A percentile compares a stretch with the other conserved stretches of the same genome.
phyloP scores from a whole-genome alignment of 176 grass and related monocot species.

The Musa acuminata region DNA sequence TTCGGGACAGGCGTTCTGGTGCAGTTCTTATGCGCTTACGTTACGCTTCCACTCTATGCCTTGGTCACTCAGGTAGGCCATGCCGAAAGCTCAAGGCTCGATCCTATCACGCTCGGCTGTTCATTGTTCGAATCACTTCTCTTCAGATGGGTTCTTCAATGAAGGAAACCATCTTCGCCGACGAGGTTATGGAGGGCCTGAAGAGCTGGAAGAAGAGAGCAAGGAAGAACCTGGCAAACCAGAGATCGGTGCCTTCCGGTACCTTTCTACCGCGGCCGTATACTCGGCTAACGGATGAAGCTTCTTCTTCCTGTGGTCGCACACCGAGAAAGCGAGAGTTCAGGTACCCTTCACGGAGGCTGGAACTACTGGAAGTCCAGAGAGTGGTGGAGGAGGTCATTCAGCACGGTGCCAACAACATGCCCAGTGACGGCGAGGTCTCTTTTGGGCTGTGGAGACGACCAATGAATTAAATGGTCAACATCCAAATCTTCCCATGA shows the following conservation, averaged over 20 bases:
- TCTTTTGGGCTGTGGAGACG: constrained; percentile 5
- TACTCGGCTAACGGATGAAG: neutral
- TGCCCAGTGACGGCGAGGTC: neutral
- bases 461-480: neutral
- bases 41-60: constrained; percentile 11
- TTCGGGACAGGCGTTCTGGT: neutral
- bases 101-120: neutral
- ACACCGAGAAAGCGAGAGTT: neutral
- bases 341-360: constrained; percentile 11
- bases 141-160: constrained; percentile 12
- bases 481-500: neutral
- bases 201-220: neutral
- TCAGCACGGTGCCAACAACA: constrained; percentile 5
- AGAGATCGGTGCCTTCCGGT: neutral
- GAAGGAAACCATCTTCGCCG: constrained; percentile 11
- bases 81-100: neutral
- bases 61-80: constrained; percentile 1
- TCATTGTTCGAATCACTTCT: neutral
- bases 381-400: constrained; percentile 13
- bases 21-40: constrained; percentile 13
- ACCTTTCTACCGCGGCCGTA: neutral
- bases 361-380: constrained; percentile 14
- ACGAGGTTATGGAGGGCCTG: neutral
- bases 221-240: neutral
- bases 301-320: neutral